Base-by-base conservation (phyloP, 345 rosid genomes). In the Aquilaria malaccensis region DNA sequence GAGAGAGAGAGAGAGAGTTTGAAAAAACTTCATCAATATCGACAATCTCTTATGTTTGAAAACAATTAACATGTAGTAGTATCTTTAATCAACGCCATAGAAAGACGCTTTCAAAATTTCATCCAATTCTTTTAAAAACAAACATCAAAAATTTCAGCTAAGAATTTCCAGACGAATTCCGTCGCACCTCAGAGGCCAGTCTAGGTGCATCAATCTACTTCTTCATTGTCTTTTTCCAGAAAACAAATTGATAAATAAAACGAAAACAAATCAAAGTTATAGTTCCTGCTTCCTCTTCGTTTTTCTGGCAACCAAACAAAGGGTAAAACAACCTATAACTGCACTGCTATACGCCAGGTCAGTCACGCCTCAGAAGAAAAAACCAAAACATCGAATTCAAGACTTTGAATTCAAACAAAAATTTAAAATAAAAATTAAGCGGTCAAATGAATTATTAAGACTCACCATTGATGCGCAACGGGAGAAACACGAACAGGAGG, bases 381-480 rank as follows among this genome's bases (percentile, higher is more conserved):
- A 0, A 6, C 43, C 43, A 37, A 1, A 37, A 15, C 58, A 69
- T 29, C 2, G n/a, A 59, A 57, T 10, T 7, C 4, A 31, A 30
- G 56, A 66, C 4, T 52, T 6, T 2, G 33, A 59, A 64, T 37
- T 30, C 22, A 50, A 1, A 56, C 48, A 22, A 14, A 3, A 37
- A 56, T 13, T 32, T 33, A n/a, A 2, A 43, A 30, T 22, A 53
- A 5, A 2, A 6, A 43, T 6, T 6, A 51, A 7, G 3, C 58
- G 61, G 70, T 50, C 45, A 33, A 66, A 13, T 3, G 67, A 49
- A 22, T 30, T 30, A 46, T 56, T 6, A 37, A 54, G 7, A 58
- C 83, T 80, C 67, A 80, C 87, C 82, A 73, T 75, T 67, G 72
- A 74, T 50, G 55, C 13, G 33, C 7, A 12, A 50, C 10, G 53